A percentile compares a stretch with the other conserved stretches of the same genome.
Conservation (phyloP, 306 rosid species). For the Fagus sylvatica region DNA sequence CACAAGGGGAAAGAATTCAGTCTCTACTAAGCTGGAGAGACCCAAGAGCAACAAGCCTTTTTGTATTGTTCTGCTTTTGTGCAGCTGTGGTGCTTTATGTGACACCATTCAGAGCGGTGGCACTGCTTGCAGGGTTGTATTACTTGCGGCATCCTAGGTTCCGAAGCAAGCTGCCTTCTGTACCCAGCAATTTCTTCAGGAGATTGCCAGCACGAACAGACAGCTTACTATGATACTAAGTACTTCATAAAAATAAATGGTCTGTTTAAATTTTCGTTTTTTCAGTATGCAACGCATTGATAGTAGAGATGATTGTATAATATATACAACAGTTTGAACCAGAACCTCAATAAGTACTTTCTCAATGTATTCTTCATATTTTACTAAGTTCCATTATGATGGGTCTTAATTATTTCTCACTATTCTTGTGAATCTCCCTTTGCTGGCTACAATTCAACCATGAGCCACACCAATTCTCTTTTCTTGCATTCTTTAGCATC, state of each 20-base stretch:
- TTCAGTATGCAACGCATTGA: background rate
- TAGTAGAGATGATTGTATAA: no score
- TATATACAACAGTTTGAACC: background rate
- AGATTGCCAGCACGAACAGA: constrained; percentile 80
- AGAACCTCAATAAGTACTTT: background rate
- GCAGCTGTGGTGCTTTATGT: constrained; percentile 70
- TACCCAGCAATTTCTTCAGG: constrained; percentile 88
- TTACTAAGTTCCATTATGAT: no score
- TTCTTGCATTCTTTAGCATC: no score
- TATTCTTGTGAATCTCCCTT: no score
- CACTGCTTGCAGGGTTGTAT: constrained; percentile 66
- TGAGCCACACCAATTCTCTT: no score
- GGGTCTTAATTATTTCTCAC: no score
- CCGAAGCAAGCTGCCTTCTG: constrained; percentile 79
- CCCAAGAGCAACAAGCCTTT: constrained; percentile 84
- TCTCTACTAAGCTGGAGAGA: constrained; percentile 91
- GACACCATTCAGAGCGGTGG: constrained; percentile 77
- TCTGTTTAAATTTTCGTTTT: background rate
- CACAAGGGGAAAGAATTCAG: constrained; percentile 92
- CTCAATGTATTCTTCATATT: background rate
- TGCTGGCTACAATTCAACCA: no score
- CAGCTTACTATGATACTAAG: constrained; percentile 52
- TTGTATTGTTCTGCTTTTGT: constrained; percentile 62
- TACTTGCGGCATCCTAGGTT: constrained; percentile 79
- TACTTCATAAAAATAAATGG: background rate